Base-by-base conservation (phyloP, 75 land plant genomes). In the Sequoiadendron giganteum region DNA sequence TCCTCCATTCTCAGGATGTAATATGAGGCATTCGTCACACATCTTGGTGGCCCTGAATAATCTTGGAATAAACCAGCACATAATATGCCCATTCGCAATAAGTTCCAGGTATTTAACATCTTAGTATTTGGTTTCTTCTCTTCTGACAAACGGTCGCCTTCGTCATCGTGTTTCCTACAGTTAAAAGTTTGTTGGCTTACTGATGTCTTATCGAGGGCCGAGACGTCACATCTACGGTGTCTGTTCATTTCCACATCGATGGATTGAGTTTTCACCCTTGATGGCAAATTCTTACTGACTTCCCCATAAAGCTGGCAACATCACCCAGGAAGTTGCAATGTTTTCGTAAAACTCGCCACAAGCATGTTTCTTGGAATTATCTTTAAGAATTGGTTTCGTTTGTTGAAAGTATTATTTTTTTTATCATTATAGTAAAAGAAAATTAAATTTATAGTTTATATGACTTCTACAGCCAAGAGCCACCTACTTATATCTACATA, bases 1-100 rank as follows among this genome's bases (percentile, higher is more conserved):
- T 3, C 58, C 85, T 52, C 68, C 88, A 36, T 80, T 87, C 48
- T 87, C 70, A 83, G 88, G 88, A 30, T 80, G 43, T 14, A 87
- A 56, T 3, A 87, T 54, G 5, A 81, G 88, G 49, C 58, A 87
- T 32, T 85, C 86, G 18, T 49, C 68, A 49, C 9, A 30, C 86
- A 49, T 52, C 70, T 52, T 75, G 28, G 55, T 52, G 55, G 55
- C 55, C 15, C 55, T 52, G 55, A 52, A 52, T 11, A 45, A 45
- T 3, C 8, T 45, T 7, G 81, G 81, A 78, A 4, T 5, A 56
- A 56, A 25, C n/a, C 7, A 65, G n/a, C 70, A 65, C 10, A 65
- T 25, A 21, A 65, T 65, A 65, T 21, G 70, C 25, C 6, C 70
- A 65, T 65, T 65, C 70, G 28, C 21, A 58, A 4, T 3, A 19